Base-by-base conservation (phyloP, 345 rosid genomes). In the Rhodamnia argentea region DNA sequence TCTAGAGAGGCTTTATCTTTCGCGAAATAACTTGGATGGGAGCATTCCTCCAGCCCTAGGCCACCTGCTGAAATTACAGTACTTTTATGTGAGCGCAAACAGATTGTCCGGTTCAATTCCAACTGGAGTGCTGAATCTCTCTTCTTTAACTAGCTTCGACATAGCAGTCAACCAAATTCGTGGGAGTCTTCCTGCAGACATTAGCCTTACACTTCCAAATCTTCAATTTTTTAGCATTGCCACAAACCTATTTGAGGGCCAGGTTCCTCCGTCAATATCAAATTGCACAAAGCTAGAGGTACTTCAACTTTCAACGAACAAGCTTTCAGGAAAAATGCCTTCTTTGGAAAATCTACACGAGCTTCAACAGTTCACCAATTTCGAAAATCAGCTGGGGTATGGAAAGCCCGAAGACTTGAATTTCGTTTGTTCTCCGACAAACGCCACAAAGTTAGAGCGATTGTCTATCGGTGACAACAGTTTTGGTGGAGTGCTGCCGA, bases 31-130 rank as follows among this genome's bases (percentile, higher is more conserved):
- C 57, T 82, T 82, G 3, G 54, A 24, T 15, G 58, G 58, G 57
- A 27, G 23, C 40, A 29, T 64, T 64, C 23, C 76, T 64, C 12
- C 13, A 0, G 76, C 3, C 76, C 1, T 29, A 29, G 5, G 58
- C 10, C 53, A 50, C 75, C 22, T 37, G 52, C 2, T 27, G 0
- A 83, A 29, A 8, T 55, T 83, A 11, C 0, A 83, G 7, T 0
- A 1, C 6, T 83, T 83, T 0, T 0, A 4, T 0, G 0, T 23
- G 10, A 32, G 5, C 3, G 1, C 0, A 54, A 83, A 83, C 62
- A 55, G 37, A 37, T 27, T 55, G 15, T 83, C 70, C 8, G 85
- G 85, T 40, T 9, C 51, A 24, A 32, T 83, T 55, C 85, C 85
- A 14, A 20, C 32, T 2, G 56, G n/a, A 83, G 3, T 83, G 18